Percentiles rank a stretch among this genome's conserved stretches.
These are phyloP conservation scores for Solanum tarijense DNA, from an alignment of 257 asterid species.

Conservation along the genomic window DNA sequence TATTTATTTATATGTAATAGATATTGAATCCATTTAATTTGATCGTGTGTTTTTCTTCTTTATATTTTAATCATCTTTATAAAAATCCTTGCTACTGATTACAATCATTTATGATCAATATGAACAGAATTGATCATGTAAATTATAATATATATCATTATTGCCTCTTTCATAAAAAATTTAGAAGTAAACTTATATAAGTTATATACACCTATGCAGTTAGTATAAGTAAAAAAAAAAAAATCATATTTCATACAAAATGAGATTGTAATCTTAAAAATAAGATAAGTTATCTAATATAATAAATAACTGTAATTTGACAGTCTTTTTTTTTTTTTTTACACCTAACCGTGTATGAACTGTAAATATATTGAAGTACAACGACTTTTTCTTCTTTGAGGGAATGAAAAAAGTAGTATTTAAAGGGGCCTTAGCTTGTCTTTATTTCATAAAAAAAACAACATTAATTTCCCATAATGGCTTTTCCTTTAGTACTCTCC, in stretches of 20 bases:
- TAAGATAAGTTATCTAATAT: neutral
- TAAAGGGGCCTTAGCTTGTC: neutral
- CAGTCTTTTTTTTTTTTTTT: neutral
- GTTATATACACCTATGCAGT: neutral
- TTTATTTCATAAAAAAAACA: neutral
- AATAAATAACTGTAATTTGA: neutral
- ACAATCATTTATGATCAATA: neutral
- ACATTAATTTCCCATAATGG: conserved; percentile 12
- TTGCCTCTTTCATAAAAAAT: neutral
- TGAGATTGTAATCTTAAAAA: neutral
- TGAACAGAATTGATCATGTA: neutral
- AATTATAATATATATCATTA: neutral
- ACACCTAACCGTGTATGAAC: neutral
- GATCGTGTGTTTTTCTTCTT: neutral
- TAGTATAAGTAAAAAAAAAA: neutral
- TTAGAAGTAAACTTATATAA: neutral
- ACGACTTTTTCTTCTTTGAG: neutral
- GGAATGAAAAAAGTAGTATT: neutral
- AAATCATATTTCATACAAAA: neutral
- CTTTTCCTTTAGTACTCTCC: conserved; percentile 7
- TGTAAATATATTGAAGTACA: neutral
- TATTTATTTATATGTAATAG: neutral
- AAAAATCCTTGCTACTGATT: neutral
- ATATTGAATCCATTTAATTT: neutral
- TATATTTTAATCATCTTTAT: neutral